Percentiles rank a stretch among this genome's conserved stretches.
phyloP scores from a whole-genome alignment of 106 monocot genomes.

The Allium fistulosum region DNA sequence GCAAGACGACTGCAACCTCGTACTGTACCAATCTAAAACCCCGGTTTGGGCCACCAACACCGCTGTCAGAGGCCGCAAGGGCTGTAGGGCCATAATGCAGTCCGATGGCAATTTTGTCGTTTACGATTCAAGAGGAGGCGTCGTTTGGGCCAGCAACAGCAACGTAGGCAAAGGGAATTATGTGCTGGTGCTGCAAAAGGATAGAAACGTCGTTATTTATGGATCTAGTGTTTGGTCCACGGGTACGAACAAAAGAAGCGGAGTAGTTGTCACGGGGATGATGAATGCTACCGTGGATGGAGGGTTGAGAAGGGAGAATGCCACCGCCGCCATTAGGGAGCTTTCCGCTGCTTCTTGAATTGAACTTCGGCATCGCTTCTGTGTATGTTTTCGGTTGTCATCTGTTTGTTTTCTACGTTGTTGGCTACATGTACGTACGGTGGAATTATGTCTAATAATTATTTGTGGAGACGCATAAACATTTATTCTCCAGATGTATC shows the following conservation, averaged over 20 bases:
- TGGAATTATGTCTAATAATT: no score
- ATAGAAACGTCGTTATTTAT: background rate
- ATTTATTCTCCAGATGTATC: no score
- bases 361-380: no score
- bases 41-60: background rate
- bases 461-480: no score
- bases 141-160: background rate
- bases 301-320: background rate
- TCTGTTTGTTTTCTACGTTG: no score
- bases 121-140: background rate
- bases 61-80: background rate
- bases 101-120: background rate
- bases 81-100: background rate
- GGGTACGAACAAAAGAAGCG: background rate
- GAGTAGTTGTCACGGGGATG: no score
- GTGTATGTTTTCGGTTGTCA: no score
- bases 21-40: background rate
- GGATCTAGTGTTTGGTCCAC: background rate
- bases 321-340: no score
- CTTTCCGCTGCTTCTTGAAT: no score
- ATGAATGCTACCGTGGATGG: background rate
- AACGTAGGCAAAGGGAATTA: background rate
- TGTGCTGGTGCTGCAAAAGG: background rate
- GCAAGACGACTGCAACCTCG: constrained; percentile 3
- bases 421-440: no score